Evolutionary conservation across 805 yeast genomes (phyloP).

Genomic region (Metschnikowia shivogae): DNA sequence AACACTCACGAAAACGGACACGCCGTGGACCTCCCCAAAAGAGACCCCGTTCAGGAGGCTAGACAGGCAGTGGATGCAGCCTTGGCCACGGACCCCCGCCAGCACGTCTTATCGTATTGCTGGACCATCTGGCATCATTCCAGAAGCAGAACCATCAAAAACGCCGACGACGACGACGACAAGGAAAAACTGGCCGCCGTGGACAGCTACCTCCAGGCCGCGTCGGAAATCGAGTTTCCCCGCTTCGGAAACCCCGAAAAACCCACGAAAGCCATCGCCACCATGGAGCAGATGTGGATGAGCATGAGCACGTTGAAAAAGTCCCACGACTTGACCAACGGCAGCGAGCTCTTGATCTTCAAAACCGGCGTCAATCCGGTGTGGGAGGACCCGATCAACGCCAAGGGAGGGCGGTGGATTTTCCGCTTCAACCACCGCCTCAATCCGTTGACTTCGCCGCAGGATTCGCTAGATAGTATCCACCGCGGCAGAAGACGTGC

Average conservation of each 20-base stretch:
- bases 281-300: constrained; percentile 54
- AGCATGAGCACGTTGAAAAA: constrained; percentile 37
- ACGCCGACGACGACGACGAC: constrained; percentile 14
- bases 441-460: constrained; percentile 11
- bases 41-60: constrained; percentile 35
- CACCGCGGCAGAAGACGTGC: constrained; percentile 31
- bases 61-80: constrained; percentile 23
- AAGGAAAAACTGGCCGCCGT: constrained; percentile 27
- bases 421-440: constrained; percentile 44
- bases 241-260: constrained; percentile 18
- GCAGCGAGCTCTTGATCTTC: constrained; percentile 54
- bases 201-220: constrained; percentile 44
- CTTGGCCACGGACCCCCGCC: constrained; percentile 15
- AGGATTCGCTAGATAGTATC: constrained; percentile 18
- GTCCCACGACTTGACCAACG: constrained; percentile 37
- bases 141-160: constrained; percentile 24
- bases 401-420: constrained; percentile 61
- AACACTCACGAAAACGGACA: constrained; percentile 4
- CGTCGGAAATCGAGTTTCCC: constrained; percentile 40
- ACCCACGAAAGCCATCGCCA: constrained; percentile 32
- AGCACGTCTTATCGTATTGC: constrained; percentile 43
- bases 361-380: constrained; percentile 58
- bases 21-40: constrained; percentile 27
- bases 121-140: constrained; percentile 51
- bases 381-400: constrained; percentile 64